Evolutionary conservation across 225 moss, liverwort and hornwort genomes (phyloP).

Genomic region (Straminergon stramineum): DNA sequence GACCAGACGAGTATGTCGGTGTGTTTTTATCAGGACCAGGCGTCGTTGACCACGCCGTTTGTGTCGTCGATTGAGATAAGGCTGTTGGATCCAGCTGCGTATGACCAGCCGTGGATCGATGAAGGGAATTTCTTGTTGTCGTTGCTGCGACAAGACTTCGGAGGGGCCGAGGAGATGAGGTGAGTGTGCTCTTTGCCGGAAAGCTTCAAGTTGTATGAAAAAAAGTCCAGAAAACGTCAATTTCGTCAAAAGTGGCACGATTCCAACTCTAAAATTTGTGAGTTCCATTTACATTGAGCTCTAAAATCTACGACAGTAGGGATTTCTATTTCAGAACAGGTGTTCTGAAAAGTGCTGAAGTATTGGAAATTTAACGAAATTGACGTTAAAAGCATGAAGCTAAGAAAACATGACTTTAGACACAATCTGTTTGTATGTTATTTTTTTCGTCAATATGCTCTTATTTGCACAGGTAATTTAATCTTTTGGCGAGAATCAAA

Average conservation of each 20-base stretch:
- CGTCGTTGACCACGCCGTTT: neutral
- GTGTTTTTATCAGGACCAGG: constrained; percentile 1
- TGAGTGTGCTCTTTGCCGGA: neutral
- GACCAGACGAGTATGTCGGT: neutral
- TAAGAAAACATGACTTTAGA: neutral
- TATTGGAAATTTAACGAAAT: neutral
- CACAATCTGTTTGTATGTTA: neutral
- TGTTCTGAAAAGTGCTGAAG: neutral
- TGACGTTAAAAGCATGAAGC: neutral
- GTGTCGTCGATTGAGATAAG: constrained; percentile 19
- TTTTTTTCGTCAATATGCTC: neutral
- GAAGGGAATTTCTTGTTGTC: neutral
- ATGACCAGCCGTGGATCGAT: neutral
- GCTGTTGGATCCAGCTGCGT: neutral
- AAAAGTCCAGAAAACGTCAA: neutral
- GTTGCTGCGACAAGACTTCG: neutral
- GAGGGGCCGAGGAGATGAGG: neutral
- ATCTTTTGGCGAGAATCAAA: neutral
- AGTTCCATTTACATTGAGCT: neutral
- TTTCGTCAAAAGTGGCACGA: neutral
- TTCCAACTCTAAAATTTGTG: neutral
- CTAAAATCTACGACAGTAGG: neutral
- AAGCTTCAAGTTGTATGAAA: neutral
- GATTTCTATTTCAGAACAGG: neutral
- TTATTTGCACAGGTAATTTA: neutral